phyloP scores from a whole-genome alignment of 192 early-diverging fungal species.

The Gorgonomyces haynaldii region DNA sequence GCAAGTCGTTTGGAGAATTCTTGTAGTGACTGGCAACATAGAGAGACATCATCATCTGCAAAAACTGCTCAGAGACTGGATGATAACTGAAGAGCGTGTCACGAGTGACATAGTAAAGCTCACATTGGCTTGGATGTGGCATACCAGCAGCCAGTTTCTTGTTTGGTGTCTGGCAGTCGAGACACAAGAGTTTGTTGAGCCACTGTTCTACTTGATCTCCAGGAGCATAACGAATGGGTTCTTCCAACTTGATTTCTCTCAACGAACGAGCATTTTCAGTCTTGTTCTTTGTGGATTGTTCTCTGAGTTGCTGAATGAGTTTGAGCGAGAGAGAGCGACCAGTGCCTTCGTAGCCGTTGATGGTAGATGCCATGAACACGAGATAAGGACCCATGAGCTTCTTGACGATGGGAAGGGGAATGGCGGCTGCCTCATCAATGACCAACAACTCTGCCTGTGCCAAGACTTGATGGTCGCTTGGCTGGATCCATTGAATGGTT shows the following conservation, averaged over 20 bases:
- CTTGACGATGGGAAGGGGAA: slow-evolving; percentile 86
- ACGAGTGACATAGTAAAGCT: slow-evolving; percentile 92
- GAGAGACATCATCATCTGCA: slow-evolving; percentile 95
- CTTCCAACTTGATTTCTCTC: slow-evolving; percentile 82
- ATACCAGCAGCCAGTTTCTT: slow-evolving; percentile 42
- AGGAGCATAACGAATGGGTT: slow-evolving; percentile 85
- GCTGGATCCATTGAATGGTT: slow-evolving; percentile 97
- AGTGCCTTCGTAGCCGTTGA: slow-evolving; percentile 99
- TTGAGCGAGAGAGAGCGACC: slow-evolving; percentile 94
- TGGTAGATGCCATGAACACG: slow-evolving; percentile 97
- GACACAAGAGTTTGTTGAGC: slow-evolving; percentile 89
- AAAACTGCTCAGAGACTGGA: slow-evolving; percentile 88
- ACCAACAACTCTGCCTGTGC: slow-evolving; percentile 95
- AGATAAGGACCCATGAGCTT: slow-evolving; percentile 88
- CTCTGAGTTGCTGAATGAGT: slow-evolving; percentile 86
- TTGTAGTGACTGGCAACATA: slow-evolving; percentile 99
- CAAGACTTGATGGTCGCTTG: slow-evolving; percentile 82
- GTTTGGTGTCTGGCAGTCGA: slow-evolving; percentile 54
- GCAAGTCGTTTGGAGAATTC: slow-evolving; percentile 96
- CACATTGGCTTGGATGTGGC: slow-evolving; percentile 87
- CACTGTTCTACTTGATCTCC: slow-evolving; percentile 87
- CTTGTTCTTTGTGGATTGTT: slow-evolving; percentile 64
- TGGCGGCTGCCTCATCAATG: slow-evolving; percentile 98
- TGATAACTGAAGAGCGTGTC: slow-evolving; percentile 98
- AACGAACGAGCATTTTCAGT: slow-evolving; percentile 42